Percentiles rank a stretch among this genome's conserved stretches.
These are phyloP conservation scores for Corymbia maculata DNA, from an alignment of 345 rosid genomes.

Conservation along the genomic window DNA sequence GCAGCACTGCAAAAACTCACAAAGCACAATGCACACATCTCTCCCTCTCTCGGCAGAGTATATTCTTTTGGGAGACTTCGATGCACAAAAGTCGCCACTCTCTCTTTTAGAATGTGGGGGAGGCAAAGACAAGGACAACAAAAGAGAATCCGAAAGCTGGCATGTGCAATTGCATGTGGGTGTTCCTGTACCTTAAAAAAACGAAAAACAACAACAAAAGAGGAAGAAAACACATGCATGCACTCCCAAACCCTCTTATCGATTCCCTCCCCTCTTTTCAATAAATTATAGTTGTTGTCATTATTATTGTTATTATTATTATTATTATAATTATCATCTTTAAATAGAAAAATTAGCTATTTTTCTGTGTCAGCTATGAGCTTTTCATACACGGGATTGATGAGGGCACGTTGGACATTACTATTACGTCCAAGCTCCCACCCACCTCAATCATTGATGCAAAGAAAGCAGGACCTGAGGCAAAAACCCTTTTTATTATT, in stretches of 20 bases:
- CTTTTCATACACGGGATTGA: background rate
- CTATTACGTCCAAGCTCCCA: background rate
- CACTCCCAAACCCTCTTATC: background rate
- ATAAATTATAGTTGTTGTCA: too few relatives aligned
- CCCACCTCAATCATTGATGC: background rate
- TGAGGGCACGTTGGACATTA: background rate
- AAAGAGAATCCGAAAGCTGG: background rate
- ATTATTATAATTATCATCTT: background rate
- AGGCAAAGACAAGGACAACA: background rate
- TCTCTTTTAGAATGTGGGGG: background rate
- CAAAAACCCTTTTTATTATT: background rate
- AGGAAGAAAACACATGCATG: conserved; percentile 1
- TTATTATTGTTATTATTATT: too few relatives aligned
- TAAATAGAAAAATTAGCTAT: background rate
- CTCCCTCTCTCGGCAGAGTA: background rate
- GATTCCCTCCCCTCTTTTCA: background rate
- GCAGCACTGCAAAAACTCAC: background rate
- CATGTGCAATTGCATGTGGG: conserved; percentile 8
- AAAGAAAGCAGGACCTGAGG: background rate
- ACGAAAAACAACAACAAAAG: background rate
- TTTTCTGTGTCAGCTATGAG: background rate
- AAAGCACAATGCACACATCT: background rate
- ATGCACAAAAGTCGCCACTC: background rate
- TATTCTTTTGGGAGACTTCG: background rate
- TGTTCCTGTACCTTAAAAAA: background rate